Evolutionary conservation across 768 basidiomycete species (phyloP).

Genomic region (Pisolithus tinctorius): DNA sequence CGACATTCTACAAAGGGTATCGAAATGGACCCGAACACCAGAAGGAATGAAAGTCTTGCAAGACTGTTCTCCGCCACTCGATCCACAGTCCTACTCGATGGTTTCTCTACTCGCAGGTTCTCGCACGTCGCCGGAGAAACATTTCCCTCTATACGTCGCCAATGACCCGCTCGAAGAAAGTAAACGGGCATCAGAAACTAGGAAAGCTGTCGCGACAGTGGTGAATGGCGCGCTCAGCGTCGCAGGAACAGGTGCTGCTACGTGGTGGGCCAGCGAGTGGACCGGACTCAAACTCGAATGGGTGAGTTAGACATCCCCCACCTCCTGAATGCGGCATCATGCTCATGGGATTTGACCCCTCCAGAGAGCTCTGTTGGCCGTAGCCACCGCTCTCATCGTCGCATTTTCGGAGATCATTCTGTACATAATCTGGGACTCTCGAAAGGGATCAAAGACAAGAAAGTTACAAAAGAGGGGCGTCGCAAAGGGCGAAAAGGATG

Average conservation of each 20-base stretch:
- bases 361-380: constrained; percentile 57
- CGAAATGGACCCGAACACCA: constrained; percentile 61
- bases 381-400: constrained; percentile 57
- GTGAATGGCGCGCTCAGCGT: constrained; percentile 70
- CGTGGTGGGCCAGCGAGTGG: constrained; percentile 66
- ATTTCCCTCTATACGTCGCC: constrained; percentile 47
- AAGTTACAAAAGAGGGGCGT: constrained; percentile 2
- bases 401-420: constrained; percentile 64
- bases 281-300: constrained; percentile 67
- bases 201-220: constrained; percentile 61
- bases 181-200: constrained; percentile 43
- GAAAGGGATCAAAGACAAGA: constrained; percentile 22
- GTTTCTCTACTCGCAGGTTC: constrained; percentile 71
- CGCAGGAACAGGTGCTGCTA: constrained; percentile 55
- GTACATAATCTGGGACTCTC: constrained; percentile 68
- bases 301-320: constrained; percentile 39
- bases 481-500: constrained; percentile 7
- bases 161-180: constrained; percentile 43
- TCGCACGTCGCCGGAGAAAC: constrained; percentile 70
- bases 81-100: constrained; percentile 57
- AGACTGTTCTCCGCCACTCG: constrained; percentile 38
- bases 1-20: constrained; percentile 47
- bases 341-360: constrained; percentile 4
- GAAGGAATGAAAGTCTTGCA: constrained; percentile 34
- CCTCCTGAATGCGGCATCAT: not conserved